Percentiles rank a stretch among this genome's conserved stretches.
These are phyloP conservation scores for Rhodomyrtus psidioides DNA, from an alignment of 441 rosid species.

Conservation along the genomic window DNA sequence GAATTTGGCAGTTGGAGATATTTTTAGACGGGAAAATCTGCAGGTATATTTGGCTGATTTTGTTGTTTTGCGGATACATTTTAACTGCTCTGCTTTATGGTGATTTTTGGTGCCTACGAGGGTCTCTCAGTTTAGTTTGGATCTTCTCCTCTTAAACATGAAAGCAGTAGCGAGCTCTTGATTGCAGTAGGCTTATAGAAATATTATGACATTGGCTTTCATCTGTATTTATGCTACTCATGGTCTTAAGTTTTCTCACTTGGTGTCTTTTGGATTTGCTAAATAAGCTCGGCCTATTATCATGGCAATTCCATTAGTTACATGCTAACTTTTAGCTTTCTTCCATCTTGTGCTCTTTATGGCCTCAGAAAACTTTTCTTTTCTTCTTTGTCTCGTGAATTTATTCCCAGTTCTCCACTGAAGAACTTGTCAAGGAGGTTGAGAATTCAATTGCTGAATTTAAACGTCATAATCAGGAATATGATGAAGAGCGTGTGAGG, in stretches of 20 bases:
- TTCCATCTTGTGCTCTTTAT: neutral
- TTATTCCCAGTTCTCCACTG: constrained; percentile 58
- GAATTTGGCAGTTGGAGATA: constrained; percentile 84
- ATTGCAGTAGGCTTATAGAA: neutral
- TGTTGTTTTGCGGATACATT: neutral
- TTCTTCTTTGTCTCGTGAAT: neutral
- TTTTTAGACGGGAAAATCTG: constrained; percentile 81
- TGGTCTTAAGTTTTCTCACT: neutral
- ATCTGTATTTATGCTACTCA: neutral
- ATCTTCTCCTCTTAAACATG: neutral
- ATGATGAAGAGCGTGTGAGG: constrained; percentile 62
- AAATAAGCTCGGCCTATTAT: neutral
- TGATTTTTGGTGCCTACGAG: neutral
- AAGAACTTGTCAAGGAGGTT: constrained; percentile 82
- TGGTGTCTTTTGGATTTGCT: neutral
- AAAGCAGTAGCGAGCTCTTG: neutral
- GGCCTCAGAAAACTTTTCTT: neutral
- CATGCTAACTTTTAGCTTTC: neutral
- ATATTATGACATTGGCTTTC: neutral
- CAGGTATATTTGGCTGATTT: constrained; percentile 34
- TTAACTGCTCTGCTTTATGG: neutral
- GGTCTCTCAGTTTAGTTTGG: neutral
- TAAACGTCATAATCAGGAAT: constrained; percentile 76
- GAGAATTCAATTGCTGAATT: constrained; percentile 75
- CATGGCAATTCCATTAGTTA: neutral